Conservation (phyloP, 2,329 filamentous ascomycete species). For the Ophiocordyceps sinensis region DNA sequence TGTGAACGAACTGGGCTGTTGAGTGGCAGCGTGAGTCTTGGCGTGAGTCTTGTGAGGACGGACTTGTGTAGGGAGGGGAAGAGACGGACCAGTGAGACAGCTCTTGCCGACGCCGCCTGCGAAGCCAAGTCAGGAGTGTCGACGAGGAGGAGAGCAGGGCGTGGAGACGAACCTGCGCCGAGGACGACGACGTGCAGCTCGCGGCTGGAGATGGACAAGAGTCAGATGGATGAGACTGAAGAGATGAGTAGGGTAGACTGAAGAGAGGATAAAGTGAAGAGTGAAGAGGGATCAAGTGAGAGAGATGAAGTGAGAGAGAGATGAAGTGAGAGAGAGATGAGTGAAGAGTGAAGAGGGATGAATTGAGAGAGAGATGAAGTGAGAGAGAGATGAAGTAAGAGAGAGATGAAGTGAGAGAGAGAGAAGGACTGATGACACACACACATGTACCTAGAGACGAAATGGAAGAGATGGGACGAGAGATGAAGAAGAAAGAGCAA, state of each 20-base stretch:
- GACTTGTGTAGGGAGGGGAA: background rate
- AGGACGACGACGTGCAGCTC: conserved; percentile 76
- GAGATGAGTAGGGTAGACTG: too few relatives aligned
- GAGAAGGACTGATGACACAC: too few relatives aligned
- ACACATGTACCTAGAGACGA: too few relatives aligned
- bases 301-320: too few relatives aligned
- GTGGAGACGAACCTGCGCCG: conserved; percentile 49
- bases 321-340: too few relatives aligned
- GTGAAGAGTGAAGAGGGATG: too few relatives aligned
- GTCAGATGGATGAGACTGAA: too few relatives aligned
- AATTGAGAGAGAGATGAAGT: background rate
- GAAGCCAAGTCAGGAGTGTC: conserved; percentile 13
- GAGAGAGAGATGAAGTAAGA: too few relatives aligned
- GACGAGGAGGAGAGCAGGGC: conserved; percentile 2
- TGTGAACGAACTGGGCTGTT: conserved; percentile 79
- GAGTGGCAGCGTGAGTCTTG: background rate
- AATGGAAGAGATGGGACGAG: background rate
- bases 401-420: too few relatives aligned
- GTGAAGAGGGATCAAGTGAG: too few relatives aligned
- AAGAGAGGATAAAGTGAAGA: too few relatives aligned
- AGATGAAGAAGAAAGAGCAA: background rate
- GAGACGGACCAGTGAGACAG: conserved; percentile 63
- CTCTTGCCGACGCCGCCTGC: conserved; percentile 83
- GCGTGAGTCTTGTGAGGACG: too few relatives aligned
- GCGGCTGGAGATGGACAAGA: conserved; percentile 43